A percentile compares a stretch with the other conserved stretches of the same genome.
phyloP scores from a whole-genome alignment of 495 filamentous ascomycete genomes.

The Penicillium parvum region DNA sequence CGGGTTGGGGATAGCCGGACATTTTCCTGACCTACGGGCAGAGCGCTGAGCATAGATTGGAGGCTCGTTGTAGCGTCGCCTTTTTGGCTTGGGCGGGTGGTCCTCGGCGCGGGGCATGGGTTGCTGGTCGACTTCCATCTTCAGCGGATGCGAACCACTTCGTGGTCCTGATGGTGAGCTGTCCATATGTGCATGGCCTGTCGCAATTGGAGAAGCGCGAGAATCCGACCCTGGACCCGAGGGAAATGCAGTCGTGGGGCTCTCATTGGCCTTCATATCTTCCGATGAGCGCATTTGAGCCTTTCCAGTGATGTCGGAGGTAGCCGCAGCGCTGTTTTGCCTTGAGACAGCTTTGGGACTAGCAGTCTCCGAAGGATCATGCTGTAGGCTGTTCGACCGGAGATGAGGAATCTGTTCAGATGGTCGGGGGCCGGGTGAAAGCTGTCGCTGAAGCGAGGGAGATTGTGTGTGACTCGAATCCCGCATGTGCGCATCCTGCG shows the following conservation, averaged over 20 bases:
- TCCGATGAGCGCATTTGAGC: slow-evolving; percentile 20
- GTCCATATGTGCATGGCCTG: slow-evolving; percentile 22
- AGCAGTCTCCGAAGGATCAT: slow-evolving; percentile 38
- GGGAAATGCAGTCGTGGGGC: slow-evolving; percentile 17
- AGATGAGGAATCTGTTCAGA: slow-evolving; percentile 27
- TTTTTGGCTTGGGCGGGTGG: slow-evolving; percentile 33
- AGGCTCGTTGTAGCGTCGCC: slow-evolving; percentile 41
- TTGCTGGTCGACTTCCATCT: slow-evolving; percentile 24
- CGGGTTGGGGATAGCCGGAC: slow-evolving; percentile 35
- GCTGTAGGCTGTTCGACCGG: slow-evolving; percentile 25
- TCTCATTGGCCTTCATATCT: slow-evolving; percentile 28
- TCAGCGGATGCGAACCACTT: slow-evolving; percentile 17
- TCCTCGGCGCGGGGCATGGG: slow-evolving; percentile 12
- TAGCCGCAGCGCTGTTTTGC: slow-evolving; percentile 24
- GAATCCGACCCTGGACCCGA: slow-evolving; percentile 12
- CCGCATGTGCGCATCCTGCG: slow-evolving; percentile 25
- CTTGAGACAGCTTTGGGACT: slow-evolving; percentile 42
- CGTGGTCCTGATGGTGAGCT: slow-evolving; percentile 28
- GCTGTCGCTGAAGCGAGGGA: slow-evolving; percentile 25
- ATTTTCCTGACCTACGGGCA: slow-evolving; percentile 32
- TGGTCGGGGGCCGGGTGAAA: slow-evolving; percentile 27
- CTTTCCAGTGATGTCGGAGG: slow-evolving; percentile 10
- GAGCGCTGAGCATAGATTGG: slow-evolving; percentile 45
- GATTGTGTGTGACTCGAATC: slow-evolving; percentile 24
- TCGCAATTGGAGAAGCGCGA: slow-evolving; percentile 15